These are phyloP conservation scores for Rhododendron griersonianum DNA, from an alignment of 148 eudicot species.

Conservation along the genomic window DNA sequence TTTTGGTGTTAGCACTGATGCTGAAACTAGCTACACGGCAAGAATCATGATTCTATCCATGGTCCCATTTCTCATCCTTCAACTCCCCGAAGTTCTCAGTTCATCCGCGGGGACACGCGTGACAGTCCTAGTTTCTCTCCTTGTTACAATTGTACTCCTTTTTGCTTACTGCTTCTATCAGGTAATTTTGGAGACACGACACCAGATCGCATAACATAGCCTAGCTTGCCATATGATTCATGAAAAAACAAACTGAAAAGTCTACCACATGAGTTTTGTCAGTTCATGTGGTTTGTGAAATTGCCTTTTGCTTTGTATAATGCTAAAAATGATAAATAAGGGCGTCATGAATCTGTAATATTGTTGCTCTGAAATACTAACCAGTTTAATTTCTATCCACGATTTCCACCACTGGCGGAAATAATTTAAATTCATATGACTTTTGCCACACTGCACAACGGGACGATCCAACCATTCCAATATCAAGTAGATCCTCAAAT, in stretches of 20 bases:
- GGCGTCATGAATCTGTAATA: too few relatives aligned
- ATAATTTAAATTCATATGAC: too few relatives aligned
- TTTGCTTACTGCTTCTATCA: slow-evolving; percentile 27
- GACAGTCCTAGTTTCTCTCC: slow-evolving; percentile 20
- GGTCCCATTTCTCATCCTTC: slow-evolving; percentile 22
- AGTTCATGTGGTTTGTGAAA: not conserved
- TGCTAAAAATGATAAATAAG: too few relatives aligned
- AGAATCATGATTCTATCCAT: slow-evolving; percentile 21
- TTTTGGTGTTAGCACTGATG: slow-evolving; percentile 29
- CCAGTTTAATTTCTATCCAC: too few relatives aligned
- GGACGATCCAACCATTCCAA: not conserved
- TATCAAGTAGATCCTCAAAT: not conserved
- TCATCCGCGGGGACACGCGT: slow-evolving; percentile 13
- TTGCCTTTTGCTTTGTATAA: too few relatives aligned
- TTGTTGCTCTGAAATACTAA: too few relatives aligned
- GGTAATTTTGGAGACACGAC: slow-evolving; percentile 13
- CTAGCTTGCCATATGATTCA: not conserved
- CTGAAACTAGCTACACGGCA: slow-evolving; percentile 35
- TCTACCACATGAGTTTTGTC: too few relatives aligned
- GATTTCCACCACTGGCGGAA: too few relatives aligned
- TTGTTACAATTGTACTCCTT: slow-evolving; percentile 18
- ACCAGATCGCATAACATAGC: not conserved
- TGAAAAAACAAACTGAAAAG: too few relatives aligned
- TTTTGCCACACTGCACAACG: not conserved
- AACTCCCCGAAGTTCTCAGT: slow-evolving; percentile 17